Evolutionary conservation across 2,329 filamentous ascomycete species (phyloP), one percentile per base, ranked within the genome.

Genomic region (Colletotrichum kahawae): DNA sequence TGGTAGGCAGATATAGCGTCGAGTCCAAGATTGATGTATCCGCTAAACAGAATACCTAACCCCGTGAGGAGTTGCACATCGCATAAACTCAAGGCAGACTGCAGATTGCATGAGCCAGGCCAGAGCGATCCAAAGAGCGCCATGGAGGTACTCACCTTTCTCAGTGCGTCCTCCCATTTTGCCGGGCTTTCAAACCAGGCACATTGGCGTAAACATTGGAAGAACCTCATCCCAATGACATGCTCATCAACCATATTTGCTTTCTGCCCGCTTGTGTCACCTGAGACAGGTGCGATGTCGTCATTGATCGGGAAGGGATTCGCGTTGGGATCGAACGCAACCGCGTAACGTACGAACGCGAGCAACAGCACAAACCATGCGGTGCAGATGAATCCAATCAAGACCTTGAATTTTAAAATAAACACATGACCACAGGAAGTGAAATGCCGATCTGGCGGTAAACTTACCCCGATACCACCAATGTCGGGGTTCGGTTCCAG

Each of bases 391-490:
- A 64, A 64, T 7, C 33, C 33, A 21, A 43, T 27, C 34, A 29
- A 33, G 2, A 38, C 33, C 34, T 64, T 4, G 16, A 13, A 43
- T 1, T 2, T 27, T 7, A 1, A 21, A 7, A 3, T 36, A 12
- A 51, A 10, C 0, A 38, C 1, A 9, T 4, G 4, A 43, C 5
- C 38, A n/a, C 4, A 10, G 18, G 8, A 43, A n/a, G 38, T 43
- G 0, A 0, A 2, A 43, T n/a, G 38, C 3, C 8, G 3, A 1
- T 3, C 38, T 31, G 16, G 8, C 10, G n/a, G 2, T 12, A 27
- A 48, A n/a, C 36, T 48, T 27, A 64, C 64, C n/a, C 64, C 64
- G 7, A 54, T 66, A n/a, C 64, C 64, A 0, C 64, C 43, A 0
- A 67, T 9, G 2, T 67, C 43, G 6, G 64, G 38, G 2, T 56